Evolutionary conservation across 108 stramenopile genomes (phyloP), one percentile per base, ranked within the genome.

Genomic region (Stephanodiscus minutulus): DNA sequence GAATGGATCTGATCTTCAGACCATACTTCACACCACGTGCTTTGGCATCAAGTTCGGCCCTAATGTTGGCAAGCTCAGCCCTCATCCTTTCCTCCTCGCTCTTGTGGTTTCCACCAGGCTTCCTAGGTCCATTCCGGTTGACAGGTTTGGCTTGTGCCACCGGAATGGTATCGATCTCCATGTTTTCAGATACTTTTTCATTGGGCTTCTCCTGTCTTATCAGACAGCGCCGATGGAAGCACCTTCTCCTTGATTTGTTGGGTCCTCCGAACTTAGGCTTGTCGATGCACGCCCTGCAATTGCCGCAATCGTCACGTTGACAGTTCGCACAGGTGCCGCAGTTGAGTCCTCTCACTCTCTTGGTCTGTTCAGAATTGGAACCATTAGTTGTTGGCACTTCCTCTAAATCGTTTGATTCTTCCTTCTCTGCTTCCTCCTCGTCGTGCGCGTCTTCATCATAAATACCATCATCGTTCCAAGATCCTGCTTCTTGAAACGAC

Each of bases 241-340:
- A 81, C 11, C 41, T 35, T 49, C 56, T 60, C 61, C 61, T 58
- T 8, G 64, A 56, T 10, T 44, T 68, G 20, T 83, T 82, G 20
- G 66, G 48, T 1, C 88, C 88, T 11, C 88, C 88, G 72, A 82
- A 87, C 74, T 86, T 86, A 1, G 52, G 52, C 82, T 81, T 87
- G 48, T 79, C 74, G 8, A 77, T 46, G 48, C 87, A 87, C 39
- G 56, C 61, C 25, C 46, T 70, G 55, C 87, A 87, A 36, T 81
- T 41, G n/a, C 84, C 84, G 52, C 87, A 87, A 53, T 87, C 82
- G 4, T 60, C 66, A 43, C 37, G 57, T 22, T 64, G 43, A 48
- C 87, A 87, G 6, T 53, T 65, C 0, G 33, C 61, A 49, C 87
- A 87, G 39, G 52, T 53, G 27, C 75, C 71, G 57, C 85, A 86